phyloP scores from a whole-genome alignment of 176 grass and related monocot species.

The Triticum dicoccoides region DNA sequence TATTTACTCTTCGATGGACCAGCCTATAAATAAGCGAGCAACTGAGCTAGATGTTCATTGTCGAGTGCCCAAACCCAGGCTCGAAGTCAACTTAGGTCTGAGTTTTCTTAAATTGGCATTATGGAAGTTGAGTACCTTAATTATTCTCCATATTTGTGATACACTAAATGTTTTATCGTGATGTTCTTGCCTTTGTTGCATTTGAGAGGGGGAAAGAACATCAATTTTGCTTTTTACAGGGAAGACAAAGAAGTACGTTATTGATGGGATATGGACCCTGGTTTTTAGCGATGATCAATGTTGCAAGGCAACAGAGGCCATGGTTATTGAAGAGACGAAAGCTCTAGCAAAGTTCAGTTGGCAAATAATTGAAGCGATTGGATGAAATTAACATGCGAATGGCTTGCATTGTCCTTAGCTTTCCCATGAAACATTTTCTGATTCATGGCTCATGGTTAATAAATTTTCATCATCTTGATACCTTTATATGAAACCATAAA shows the following conservation, averaged over 20 bases:
- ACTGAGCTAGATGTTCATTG: too few species aligned
- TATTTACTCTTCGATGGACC: slow-evolving; percentile 43
- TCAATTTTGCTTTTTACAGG: slow-evolving; percentile 34
- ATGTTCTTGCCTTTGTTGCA: slow-evolving; percentile 56
- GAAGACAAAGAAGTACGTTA: slow-evolving; percentile 46
- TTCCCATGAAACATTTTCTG: too few species aligned
- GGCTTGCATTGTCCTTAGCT: too few species aligned
- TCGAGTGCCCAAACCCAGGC: too few species aligned
- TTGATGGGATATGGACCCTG: slow-evolving; percentile 93
- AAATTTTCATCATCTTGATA: too few species aligned
- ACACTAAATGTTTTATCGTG: background rate
- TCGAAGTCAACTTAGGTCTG: too few species aligned
- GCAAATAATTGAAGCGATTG: too few species aligned
- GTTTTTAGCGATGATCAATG: slow-evolving; percentile 73
- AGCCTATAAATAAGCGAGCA: slow-evolving; percentile 29
- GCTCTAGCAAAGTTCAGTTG: too few species aligned
- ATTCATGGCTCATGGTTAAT: too few species aligned
- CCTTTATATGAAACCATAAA: too few species aligned
- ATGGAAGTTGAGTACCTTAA: background rate
- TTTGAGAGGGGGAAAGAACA: slow-evolving; percentile 65
- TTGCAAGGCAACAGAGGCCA: slow-evolving; percentile 29
- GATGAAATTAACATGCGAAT: too few species aligned
- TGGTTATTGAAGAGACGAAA: too few species aligned
- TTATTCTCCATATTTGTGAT: slow-evolving; percentile 13
- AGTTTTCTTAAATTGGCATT: background rate